These are phyloP conservation scores for Rhodomyrtus tomentosa DNA, from an alignment of 345 rosid species.

Conservation along the genomic window DNA sequence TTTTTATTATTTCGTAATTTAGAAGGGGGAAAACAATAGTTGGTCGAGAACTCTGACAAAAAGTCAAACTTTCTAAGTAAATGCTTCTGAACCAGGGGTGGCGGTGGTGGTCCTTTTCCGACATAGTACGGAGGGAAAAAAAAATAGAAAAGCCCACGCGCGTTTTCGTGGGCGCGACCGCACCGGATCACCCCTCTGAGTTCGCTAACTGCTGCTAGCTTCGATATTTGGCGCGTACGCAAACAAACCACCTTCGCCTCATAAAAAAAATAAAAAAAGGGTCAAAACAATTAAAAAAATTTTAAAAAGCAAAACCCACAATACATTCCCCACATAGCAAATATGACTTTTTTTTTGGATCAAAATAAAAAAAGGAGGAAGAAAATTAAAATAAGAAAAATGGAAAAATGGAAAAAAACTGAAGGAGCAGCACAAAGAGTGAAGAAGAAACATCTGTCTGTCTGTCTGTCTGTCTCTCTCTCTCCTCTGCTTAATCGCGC, in stretches of 20 bases:
- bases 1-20: not conserved
- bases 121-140: not conserved
- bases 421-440: not conserved
- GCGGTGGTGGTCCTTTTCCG: not conserved
- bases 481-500: not conserved
- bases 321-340: not conserved
- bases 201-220: not conserved
- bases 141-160: not conserved
- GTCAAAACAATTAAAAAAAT: not conserved
- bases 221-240: conserved; percentile 7
- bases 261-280: not conserved
- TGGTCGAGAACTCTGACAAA: not conserved
- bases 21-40: not conserved
- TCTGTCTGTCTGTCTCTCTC: not conserved
- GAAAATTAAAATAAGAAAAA: not conserved
- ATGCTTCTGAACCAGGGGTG: not conserved
- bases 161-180: not conserved
- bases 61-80: not conserved
- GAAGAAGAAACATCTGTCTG: not conserved
- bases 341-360: no score
- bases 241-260: not conserved
- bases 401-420: not conserved
- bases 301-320: not conserved
- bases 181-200: not conserved
- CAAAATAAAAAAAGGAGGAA: not conserved